These are phyloP conservation scores for Cryptosporidium sp. DNA, from an alignment of 169 alveolate species.

Conservation along the genomic window DNA sequence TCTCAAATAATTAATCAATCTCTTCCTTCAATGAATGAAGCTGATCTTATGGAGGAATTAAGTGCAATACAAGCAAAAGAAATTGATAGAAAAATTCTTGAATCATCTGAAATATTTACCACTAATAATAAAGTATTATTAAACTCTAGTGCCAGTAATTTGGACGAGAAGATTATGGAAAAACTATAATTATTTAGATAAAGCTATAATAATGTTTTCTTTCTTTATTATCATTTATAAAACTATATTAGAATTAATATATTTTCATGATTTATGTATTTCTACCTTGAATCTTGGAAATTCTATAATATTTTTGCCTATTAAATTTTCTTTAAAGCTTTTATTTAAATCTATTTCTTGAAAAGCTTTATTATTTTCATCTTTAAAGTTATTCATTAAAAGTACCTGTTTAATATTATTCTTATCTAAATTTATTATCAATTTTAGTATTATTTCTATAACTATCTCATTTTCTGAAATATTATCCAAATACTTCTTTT, in stretches of 20 bases:
- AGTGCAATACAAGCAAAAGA: slow-evolving; percentile 75
- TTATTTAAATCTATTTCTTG: slow-evolving; percentile 21
- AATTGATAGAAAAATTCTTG: slow-evolving; percentile 58
- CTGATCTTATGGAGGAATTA: slow-evolving; percentile 58
- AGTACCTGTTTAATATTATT: not conserved
- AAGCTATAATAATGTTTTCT: not conserved
- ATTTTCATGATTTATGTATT: not conserved
- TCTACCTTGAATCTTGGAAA: slow-evolving; percentile 52
- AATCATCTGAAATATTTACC: slow-evolving; percentile 54
- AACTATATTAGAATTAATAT: not conserved
- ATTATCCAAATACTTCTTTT: slow-evolving; percentile 6
- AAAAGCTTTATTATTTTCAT: not conserved
- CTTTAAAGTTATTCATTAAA: not conserved
- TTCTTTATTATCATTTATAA: not conserved
- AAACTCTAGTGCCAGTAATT: slow-evolving; percentile 34
- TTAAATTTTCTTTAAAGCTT: slow-evolving; percentile 43
- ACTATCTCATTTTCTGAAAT: slow-evolving; percentile 32
- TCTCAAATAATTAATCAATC: slow-evolving; percentile 73
- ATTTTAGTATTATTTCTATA: not conserved
- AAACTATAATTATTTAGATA: slow-evolving; percentile 20
- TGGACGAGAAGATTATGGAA: slow-evolving; percentile 62
- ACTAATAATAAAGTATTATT: slow-evolving; percentile 3
- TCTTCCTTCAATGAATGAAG: slow-evolving; percentile 72
- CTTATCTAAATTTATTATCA: not conserved
- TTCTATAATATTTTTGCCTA: slow-evolving; percentile 38